phyloP scores from a whole-genome alignment of 1,139 yeast genomes.

The Nakaseomyces sp. region DNA sequence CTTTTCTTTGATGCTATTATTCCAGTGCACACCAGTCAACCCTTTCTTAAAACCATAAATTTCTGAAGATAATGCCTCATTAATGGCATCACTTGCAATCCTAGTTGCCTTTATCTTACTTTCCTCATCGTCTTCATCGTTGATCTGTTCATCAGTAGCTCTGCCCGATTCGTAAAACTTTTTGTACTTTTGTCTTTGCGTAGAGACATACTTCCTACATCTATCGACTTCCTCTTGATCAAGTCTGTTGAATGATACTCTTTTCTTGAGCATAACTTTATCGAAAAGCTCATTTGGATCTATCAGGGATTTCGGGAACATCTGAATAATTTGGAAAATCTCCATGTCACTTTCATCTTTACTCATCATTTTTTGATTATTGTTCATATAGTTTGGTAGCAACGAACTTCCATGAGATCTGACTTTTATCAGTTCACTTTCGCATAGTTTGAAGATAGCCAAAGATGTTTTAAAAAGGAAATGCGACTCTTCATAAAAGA shows the following conservation, averaged over 20 bases:
- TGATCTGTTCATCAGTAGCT: background rate
- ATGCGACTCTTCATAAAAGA: conserved; percentile 87
- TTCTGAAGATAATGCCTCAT: conserved; percentile 32
- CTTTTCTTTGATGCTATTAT: conserved; percentile 32
- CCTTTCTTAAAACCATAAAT: conserved; percentile 34
- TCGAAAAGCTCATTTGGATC: conserved; percentile 68
- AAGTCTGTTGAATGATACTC: conserved; percentile 65
- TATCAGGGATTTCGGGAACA: conserved; percentile 61
- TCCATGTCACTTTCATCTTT: conserved; percentile 62
- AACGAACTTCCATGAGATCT: conserved; percentile 10
- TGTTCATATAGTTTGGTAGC: conserved; percentile 4
- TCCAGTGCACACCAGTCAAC: conserved; percentile 36
- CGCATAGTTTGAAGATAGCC: conserved; percentile 71
- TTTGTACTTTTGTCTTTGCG: conserved; percentile 45
- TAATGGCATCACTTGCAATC: conserved; percentile 25
- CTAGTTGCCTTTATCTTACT: conserved; percentile 9
- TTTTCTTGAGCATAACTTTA: conserved; percentile 58
- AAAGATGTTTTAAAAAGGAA: conserved; percentile 75
- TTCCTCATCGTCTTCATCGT: conserved; percentile 1
- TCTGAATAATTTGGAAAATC: conserved; percentile 77
- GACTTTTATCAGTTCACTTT: conserved; percentile 48
- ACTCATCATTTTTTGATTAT: conserved; percentile 3
- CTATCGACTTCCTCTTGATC: conserved; percentile 74
- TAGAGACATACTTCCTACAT: conserved; percentile 67
- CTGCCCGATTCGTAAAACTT: conserved; percentile 9